Base-by-base conservation (phyloP, 2,329 filamentous ascomycete species). In the Macrophomina tecta region DNA sequence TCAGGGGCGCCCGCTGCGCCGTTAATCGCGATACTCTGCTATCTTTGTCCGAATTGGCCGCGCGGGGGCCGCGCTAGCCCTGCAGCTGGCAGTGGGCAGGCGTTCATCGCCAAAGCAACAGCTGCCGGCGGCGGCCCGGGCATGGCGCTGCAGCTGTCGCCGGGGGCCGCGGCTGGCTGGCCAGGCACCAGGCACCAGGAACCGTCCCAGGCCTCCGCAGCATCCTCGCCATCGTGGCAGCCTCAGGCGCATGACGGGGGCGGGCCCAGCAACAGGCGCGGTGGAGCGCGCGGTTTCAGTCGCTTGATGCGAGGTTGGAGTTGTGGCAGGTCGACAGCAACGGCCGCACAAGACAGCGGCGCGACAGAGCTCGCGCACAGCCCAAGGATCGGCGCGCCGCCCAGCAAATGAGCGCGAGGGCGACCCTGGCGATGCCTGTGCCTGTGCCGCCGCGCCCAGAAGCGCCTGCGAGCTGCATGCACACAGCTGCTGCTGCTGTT, bases 371-470 rank as follows among this genome's bases (percentile, higher is more conserved):
- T 55, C 52, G 52, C 52, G 52, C 52, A 55, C 4, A 2, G 52
- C 52, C 32, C 58, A 62, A 49, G 58, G 58, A 62, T 62, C 58
- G 34, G 16, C 45, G 38, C 40, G 14, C 6, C 8, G 42, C 30
- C 30, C 58, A 49, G 58, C 58, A 62, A 62, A 62, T 62, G 58
- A 62, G 58, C 42, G 58, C n/a, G 58, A 62, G 58, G 30, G 58
- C n/a, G 30, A 30, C 32, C 28, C 30, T n/a, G 42, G 2, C 40
- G 16, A n/a, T 38, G 42, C 30, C 42, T 18, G 58, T 12, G 42
- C 58, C 30, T n/a, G 28, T 23, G 42, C 40, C 16, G 42, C 45
- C 58, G 28, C 23, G 30, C 58, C 58, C 58, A 49, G 58, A 62
- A 62, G 58, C 58, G 58, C 58, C 58, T 32, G 58, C 58, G 18